Evolutionary conservation across 805 yeast genomes (phyloP).

Genomic region (Candida andamanensis): DNA sequence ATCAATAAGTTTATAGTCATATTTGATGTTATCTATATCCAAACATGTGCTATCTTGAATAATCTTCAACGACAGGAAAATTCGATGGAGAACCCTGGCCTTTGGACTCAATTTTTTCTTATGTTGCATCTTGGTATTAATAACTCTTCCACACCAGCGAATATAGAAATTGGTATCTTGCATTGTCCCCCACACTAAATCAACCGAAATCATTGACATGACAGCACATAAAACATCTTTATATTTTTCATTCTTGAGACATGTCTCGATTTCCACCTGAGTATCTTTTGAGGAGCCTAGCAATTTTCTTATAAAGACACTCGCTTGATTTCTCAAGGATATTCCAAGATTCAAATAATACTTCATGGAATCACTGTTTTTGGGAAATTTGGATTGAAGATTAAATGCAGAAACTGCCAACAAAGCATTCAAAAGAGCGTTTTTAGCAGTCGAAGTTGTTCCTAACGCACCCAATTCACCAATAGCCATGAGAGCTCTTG

Average conservation of each 20-base stretch:
- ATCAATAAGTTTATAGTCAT: constrained; percentile 15
- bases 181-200: constrained; percentile 89
- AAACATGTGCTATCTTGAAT: constrained; percentile 72
- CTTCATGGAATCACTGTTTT: constrained; percentile 61
- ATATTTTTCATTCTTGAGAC: constrained; percentile 56
- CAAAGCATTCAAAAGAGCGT: constrained; percentile 72
- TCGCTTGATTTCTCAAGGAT: constrained; percentile 69
- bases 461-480: constrained; percentile 79
- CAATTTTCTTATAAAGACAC: constrained; percentile 58
- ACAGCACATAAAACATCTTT: constrained; percentile 81
- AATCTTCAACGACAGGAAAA: constrained; percentile 67
- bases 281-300: constrained; percentile 29
- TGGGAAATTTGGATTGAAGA: constrained; percentile 64
- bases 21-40: constrained; percentile 26
- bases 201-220: constrained; percentile 81
- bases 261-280: constrained; percentile 38
- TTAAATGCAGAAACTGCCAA: constrained; percentile 81
- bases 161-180: constrained; percentile 75
- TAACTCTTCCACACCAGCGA: constrained; percentile 70
- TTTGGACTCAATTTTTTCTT: constrained; percentile 66
- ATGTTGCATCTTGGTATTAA: constrained; percentile 59
- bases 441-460: constrained; percentile 66
- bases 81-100: constrained; percentile 72
- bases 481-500: constrained; percentile 73
- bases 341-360: constrained; percentile 70